Evolutionary conservation across 805 yeast species (phyloP).

Genomic region (Candida khao-thaluensis): DNA sequence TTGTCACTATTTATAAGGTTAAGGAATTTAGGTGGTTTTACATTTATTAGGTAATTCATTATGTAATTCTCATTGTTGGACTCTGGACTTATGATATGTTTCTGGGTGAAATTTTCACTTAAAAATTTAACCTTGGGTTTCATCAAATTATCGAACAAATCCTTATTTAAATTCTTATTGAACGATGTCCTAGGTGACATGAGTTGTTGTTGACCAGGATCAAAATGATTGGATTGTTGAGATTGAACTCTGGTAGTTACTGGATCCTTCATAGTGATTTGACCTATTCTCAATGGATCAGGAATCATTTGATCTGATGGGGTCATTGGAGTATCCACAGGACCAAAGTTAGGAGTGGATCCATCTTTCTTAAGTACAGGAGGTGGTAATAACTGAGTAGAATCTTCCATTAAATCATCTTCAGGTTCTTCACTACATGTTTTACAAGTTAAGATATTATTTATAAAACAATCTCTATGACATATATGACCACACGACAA

Average conservation of each 20-base stretch:
- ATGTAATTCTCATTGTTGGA: slow-evolving; percentile 10
- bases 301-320: slow-evolving; percentile 20
- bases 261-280: not conserved
- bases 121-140: slow-evolving; percentile 16
- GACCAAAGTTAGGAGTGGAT: slow-evolving; percentile 14
- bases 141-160: slow-evolving; percentile 17
- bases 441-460: slow-evolving; percentile 16
- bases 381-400: not conserved
- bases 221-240: not conserved
- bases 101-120: slow-evolving; percentile 6
- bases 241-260: not conserved
- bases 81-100: slow-evolving; percentile 2
- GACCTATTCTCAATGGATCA: slow-evolving; percentile 13
- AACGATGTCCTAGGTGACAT: slow-evolving; percentile 19
- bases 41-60: slow-evolving; percentile 19
- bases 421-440: slow-evolving; percentile 9
- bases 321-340: slow-evolving; percentile 16
- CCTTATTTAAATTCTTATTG: slow-evolving; percentile 15
- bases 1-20: slow-evolving; percentile 13
- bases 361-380: not conserved
- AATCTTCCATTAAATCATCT: not conserved
- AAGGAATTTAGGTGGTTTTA: slow-evolving; percentile 23
- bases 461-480: slow-evolving; percentile 25
- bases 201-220: slow-evolving; percentile 11
- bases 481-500: slow-evolving; percentile 26